These are phyloP conservation scores for Claviceps sp. DNA, from an alignment of 2,329 filamentous ascomycete genomes.

Conservation along the genomic window DNA sequence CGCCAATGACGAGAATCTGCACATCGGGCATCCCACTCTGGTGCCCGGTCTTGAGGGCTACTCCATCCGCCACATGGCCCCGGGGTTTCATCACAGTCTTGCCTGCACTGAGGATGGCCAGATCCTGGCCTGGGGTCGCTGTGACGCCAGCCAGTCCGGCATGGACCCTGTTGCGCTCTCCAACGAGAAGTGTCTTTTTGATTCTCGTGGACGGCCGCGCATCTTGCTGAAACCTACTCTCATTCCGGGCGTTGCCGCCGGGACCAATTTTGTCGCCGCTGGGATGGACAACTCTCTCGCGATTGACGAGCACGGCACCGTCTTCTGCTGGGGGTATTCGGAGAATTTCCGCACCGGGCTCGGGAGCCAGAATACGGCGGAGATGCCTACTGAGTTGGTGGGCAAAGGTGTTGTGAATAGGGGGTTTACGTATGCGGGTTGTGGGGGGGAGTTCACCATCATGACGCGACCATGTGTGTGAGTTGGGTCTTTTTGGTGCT, in stretches of 20 bases:
- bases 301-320: constrained; percentile 49
- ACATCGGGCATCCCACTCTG: constrained; percentile 22
- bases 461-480: background rate
- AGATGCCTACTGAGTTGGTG: constrained; percentile 2
- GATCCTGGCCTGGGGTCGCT: constrained; percentile 32
- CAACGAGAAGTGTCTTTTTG: constrained; percentile 3
- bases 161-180: constrained; percentile 3
- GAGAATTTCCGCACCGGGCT: constrained; percentile 60
- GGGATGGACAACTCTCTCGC: constrained; percentile 56
- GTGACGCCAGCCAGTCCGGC: constrained; percentile 24
- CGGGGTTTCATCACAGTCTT: constrained; percentile 24
- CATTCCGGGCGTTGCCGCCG: constrained; percentile 6
- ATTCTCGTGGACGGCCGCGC: constrained; percentile 3
- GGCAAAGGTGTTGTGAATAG: constrained; percentile 1
- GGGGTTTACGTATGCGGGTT: constrained; percentile 5
- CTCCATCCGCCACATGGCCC: constrained; percentile 42
- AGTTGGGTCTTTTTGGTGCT: background rate
- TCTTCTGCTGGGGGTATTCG: constrained; percentile 62
- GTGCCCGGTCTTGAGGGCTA: constrained; percentile 39
- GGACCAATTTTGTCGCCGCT: constrained; percentile 30
- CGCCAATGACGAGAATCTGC: constrained; percentile 34
- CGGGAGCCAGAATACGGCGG: constrained; percentile 29
- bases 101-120: constrained; percentile 27
- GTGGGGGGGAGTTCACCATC: constrained; percentile 5
- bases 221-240: constrained; percentile 13